phyloP scores from a whole-genome alignment of 208 protist genomes.

The Crithidia bombi region DNA sequence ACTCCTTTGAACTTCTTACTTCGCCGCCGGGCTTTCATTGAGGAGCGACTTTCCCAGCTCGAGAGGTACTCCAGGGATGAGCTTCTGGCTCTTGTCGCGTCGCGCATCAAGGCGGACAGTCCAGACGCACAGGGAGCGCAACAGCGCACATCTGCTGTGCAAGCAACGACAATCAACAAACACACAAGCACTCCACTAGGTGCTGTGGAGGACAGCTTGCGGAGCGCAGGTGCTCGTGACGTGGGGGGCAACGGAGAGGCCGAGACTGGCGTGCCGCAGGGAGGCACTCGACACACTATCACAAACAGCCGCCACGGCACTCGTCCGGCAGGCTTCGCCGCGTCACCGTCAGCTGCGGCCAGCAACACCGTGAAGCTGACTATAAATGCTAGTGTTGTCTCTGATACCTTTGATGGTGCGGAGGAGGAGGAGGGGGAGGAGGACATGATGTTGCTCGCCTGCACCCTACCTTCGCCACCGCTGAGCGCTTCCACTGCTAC shows the following conservation, averaged over 20 bases:
- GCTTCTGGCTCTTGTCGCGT: constrained; percentile 41
- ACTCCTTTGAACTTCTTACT: constrained; percentile 40
- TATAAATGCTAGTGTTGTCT: background rate
- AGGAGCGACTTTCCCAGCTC: constrained; percentile 50
- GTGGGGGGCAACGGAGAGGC: background rate
- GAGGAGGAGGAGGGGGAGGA: background rate
- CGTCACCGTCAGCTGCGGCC: no score
- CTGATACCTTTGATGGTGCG: background rate
- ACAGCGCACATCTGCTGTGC: background rate
- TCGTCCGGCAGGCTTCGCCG: no score
- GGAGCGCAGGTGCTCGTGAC: background rate
- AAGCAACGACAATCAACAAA: background rate
- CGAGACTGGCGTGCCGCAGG: background rate
- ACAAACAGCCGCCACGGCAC: no score
- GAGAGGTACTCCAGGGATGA: constrained; percentile 47
- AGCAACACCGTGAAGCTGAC: background rate
- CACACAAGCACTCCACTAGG: background rate
- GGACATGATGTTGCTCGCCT: background rate
- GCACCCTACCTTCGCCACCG: background rate
- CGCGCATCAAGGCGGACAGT: constrained; percentile 26
- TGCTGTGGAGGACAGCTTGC: background rate
- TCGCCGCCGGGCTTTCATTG: constrained; percentile 49
- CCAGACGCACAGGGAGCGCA: background rate
- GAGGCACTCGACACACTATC: background rate
- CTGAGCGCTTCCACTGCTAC: background rate